phyloP scores from a whole-genome alignment of 2,329 filamentous ascomycete species.

The Arthroderma uncinatum region DNA sequence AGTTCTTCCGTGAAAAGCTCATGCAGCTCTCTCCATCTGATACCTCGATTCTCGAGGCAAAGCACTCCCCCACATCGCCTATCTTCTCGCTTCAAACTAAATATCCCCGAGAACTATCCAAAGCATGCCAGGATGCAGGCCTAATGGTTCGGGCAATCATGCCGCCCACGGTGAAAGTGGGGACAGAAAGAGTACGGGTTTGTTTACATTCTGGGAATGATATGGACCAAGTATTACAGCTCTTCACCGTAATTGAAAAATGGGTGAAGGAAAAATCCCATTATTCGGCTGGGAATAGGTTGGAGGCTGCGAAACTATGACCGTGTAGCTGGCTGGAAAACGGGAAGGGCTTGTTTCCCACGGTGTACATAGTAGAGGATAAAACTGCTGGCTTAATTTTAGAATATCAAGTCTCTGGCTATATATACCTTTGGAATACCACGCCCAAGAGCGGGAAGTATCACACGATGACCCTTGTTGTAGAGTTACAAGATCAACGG shows the following conservation, averaged over 20 bases:
- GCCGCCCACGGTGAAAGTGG: constrained; percentile 54
- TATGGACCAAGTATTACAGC: constrained; percentile 42
- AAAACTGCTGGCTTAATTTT: background rate
- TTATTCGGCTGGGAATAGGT: background rate
- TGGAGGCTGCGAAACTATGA: background rate
- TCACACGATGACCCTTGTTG: background rate
- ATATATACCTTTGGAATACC: background rate
- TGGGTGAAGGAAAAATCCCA: constrained; percentile 10
- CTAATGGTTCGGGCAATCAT: constrained; percentile 56
- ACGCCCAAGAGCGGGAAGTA: background rate
- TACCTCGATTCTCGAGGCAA: constrained; percentile 28
- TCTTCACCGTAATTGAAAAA: constrained; percentile 28
- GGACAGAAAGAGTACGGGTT: constrained; percentile 53
- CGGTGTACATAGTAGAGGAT: background rate
- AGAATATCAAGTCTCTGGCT: background rate
- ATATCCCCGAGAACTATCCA: constrained; percentile 48
- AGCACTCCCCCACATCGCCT: constrained; percentile 44
- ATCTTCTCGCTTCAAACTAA: constrained; percentile 54
- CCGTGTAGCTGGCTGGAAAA: background rate
- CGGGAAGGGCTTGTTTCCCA: background rate
- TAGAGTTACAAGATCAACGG: background rate
- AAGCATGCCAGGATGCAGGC: constrained; percentile 47
- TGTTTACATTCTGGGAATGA: constrained; percentile 60
- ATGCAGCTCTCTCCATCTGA: constrained; percentile 24
- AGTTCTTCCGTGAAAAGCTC: constrained; percentile 38